Conservation (phyloP, 2,329 filamentous ascomycete species). For the Beauveria caledonica region DNA sequence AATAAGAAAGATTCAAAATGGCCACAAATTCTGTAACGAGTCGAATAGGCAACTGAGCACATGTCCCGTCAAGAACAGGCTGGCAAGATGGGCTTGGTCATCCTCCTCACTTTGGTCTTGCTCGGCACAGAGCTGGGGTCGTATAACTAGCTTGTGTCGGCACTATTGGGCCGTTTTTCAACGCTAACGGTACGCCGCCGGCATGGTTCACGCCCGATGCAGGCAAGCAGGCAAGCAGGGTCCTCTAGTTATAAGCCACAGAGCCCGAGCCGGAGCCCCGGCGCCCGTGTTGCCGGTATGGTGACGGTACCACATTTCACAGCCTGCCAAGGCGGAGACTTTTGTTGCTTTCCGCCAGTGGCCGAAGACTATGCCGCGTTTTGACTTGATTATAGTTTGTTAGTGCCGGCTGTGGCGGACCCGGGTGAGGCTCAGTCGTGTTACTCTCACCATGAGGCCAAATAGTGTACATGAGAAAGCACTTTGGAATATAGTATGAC, state of each 20-base stretch:
- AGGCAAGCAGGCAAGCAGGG: neutral
- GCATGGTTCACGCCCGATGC: neutral
- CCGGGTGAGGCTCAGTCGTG: too few species aligned
- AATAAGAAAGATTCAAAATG: neutral
- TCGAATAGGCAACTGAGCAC: neutral
- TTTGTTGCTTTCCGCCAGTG: neutral
- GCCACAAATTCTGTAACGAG: neutral
- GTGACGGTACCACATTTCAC: neutral
- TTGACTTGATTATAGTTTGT: neutral
- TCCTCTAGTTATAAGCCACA: neutral
- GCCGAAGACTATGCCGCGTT: neutral
- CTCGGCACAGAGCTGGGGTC: too few species aligned
- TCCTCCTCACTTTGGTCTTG: neutral
- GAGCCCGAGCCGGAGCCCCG: neutral
- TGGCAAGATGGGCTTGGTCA: neutral
- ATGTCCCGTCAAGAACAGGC: neutral
- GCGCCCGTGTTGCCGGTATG: neutral
- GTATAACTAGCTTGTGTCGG: neutral
- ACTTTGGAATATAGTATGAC: too few species aligned
- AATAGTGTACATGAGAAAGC: neutral
- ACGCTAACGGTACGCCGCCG: neutral
- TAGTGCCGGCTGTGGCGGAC: neutral
- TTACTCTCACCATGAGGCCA: too few species aligned
- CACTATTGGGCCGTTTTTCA: neutral
- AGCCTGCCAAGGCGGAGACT: neutral